phyloP scores from a whole-genome alignment of 2,329 filamentous ascomycete genomes.

The Aspergillus calidoustus region DNA sequence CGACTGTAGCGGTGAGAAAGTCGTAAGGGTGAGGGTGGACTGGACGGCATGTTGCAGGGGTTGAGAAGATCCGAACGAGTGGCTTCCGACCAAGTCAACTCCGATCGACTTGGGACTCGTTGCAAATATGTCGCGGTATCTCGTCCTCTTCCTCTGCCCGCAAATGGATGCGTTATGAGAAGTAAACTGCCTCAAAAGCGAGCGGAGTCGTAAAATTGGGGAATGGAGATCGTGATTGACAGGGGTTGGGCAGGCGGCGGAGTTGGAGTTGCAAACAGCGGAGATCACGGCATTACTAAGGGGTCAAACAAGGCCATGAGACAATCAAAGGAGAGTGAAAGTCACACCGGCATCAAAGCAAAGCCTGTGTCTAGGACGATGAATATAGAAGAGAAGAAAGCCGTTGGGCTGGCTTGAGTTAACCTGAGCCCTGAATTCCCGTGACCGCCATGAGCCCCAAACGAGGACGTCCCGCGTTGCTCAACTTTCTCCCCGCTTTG shows the following conservation, averaged over 20 bases:
- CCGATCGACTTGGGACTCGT: background rate
- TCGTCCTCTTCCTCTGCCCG: background rate
- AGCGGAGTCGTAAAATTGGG: background rate
- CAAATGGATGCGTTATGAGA: background rate
- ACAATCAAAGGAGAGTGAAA: constrained; percentile 1
- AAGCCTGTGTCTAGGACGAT: background rate
- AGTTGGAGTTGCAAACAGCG: background rate
- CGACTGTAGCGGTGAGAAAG: constrained; percentile 43
- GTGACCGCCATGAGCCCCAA: constrained; percentile 34
- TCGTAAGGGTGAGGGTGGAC: constrained; percentile 41
- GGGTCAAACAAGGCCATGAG: background rate
- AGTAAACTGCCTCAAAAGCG: background rate
- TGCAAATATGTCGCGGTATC: background rate
- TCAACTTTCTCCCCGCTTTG: constrained; percentile 14
- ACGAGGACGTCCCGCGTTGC: constrained; percentile 8
- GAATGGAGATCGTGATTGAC: background rate
- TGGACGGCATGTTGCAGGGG: constrained; percentile 31
- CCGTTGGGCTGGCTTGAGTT: background rate
- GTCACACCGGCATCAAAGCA: background rate
- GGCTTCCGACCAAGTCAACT: background rate
- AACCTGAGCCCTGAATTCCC: constrained; percentile 20
- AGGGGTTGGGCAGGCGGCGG: constrained; percentile 3
- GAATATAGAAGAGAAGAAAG: background rate
- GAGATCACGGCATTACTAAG: constrained; percentile 20
- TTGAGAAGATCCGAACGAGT: background rate